phyloP scores from a whole-genome alignment of 805 yeast genomes.

The Ogataea polymorpha region DNA sequence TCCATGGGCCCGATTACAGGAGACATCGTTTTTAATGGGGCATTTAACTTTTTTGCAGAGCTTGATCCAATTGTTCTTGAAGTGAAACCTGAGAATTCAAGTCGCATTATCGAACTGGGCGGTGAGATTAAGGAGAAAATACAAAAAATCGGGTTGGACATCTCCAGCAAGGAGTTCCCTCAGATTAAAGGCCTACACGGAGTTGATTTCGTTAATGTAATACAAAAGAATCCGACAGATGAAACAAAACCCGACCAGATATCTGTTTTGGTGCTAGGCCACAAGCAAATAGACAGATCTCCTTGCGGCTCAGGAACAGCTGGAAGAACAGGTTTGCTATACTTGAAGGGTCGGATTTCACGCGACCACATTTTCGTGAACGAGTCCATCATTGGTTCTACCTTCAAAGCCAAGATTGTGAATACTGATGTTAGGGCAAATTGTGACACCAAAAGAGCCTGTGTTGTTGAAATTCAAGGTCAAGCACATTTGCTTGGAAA shows the following conservation, averaged over 20 bases:
- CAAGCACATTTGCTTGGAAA: constrained; percentile 24
- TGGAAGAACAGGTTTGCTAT: constrained; percentile 25
- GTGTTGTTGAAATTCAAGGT: constrained; percentile 26
- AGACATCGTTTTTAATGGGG: constrained; percentile 29
- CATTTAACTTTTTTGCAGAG: constrained; percentile 25
- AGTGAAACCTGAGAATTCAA: constrained; percentile 22
- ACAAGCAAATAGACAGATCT: constrained; percentile 28
- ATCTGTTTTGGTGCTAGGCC: constrained; percentile 25
- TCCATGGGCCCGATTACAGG: constrained; percentile 20
- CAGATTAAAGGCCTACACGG: constrained; percentile 24
- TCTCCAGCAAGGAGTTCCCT: constrained; percentile 22
- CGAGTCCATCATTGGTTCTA: constrained; percentile 27
- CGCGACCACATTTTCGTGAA: constrained; percentile 15
- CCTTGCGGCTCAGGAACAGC: constrained; percentile 32
- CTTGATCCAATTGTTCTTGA: constrained; percentile 9
- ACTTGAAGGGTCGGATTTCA: constrained; percentile 13
- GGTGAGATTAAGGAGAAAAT: constrained; percentile 19
- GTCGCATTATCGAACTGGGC: constrained; percentile 18
- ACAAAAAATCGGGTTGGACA: constrained; percentile 10
- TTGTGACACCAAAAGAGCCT: constrained; percentile 19
- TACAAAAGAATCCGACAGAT: constrained; percentile 10
- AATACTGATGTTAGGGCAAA: constrained; percentile 19
- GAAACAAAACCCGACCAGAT: constrained; percentile 17
- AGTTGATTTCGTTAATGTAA: constrained; percentile 17
- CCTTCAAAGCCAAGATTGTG: constrained; percentile 19